Evolutionary conservation across 169 alveolate species (phyloP).

Genomic region (Cardiosporidium cionae): DNA sequence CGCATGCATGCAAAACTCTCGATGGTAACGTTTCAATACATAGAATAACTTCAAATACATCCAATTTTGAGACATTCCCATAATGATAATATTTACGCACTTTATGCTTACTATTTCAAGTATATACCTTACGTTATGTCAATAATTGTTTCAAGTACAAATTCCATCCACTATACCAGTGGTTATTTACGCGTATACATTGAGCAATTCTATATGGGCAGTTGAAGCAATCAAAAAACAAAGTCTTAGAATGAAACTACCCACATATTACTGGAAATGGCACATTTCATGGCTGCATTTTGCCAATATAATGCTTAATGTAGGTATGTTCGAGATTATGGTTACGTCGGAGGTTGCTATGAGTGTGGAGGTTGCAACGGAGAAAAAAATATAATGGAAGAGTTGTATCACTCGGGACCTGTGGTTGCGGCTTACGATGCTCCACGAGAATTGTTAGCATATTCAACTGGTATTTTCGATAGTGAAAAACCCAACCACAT

Average conservation of each 20-base stretch:
- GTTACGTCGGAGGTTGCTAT: constrained; percentile 56
- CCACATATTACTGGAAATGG: too few relatives aligned
- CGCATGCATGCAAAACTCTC: too few relatives aligned
- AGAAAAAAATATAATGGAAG: constrained; percentile 37
- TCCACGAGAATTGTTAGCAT: constrained; percentile 36
- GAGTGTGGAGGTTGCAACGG: constrained; percentile 34
- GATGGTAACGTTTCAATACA: too few relatives aligned
- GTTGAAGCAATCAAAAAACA: too few relatives aligned
- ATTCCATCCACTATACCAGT: background rate
- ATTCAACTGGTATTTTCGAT: constrained; percentile 38
- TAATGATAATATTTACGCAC: too few relatives aligned
- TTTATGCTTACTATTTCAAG: background rate
- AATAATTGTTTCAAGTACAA: background rate
- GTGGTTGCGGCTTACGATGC: constrained; percentile 48
- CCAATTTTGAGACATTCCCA: too few relatives aligned
- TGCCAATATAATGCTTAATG: too few relatives aligned
- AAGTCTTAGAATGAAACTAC: too few relatives aligned
- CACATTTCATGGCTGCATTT: too few relatives aligned
- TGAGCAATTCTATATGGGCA: too few relatives aligned
- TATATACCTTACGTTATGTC: background rate
- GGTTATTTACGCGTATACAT: background rate
- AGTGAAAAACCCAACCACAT: constrained; percentile 6
- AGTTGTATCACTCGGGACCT: constrained; percentile 39
- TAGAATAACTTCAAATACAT: too few relatives aligned
- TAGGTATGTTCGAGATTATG: constrained; percentile 46